A percentile compares a stretch with the other conserved stretches of the same genome.
Conservation (phyloP, 306 rosid genomes). For the Trichosanthes cucumerina region DNA sequence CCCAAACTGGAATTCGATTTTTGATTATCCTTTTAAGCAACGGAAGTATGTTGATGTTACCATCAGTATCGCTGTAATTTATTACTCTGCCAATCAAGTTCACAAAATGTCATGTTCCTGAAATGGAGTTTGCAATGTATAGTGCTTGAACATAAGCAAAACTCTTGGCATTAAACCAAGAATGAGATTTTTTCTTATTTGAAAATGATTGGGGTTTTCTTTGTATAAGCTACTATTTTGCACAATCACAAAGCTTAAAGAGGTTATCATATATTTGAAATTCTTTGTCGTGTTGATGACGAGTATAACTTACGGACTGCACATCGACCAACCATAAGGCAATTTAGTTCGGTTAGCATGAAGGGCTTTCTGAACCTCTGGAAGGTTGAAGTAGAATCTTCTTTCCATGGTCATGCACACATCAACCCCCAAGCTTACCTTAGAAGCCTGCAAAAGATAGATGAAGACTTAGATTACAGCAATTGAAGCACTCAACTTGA, state of each 20-base stretch:
- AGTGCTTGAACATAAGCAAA: neutral
- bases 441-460: slow-evolving; percentile 52
- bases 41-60: slow-evolving; percentile 61
- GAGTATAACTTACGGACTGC: slow-evolving; percentile 45
- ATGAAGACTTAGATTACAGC: neutral
- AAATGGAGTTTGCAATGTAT: neutral
- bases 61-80: slow-evolving; percentile 52
- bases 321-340: slow-evolving; percentile 65
- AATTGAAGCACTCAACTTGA: neutral
- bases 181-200: neutral
- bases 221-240: neutral
- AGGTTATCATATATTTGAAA: neutral
- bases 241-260: neutral
- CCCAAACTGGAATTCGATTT: slow-evolving; percentile 66
- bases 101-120: slow-evolving; percentile 12
- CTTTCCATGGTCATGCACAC: slow-evolving; percentile 71
- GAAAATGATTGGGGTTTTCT: neutral
- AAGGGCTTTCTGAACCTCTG: slow-evolving; percentile 87
- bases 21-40: slow-evolving; percentile 59
- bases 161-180: neutral
- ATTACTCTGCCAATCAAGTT: slow-evolving; percentile 33
- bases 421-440: slow-evolving; percentile 67
- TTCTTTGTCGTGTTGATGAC: neutral
- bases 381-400: slow-evolving; percentile 53
- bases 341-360: slow-evolving; percentile 90